phyloP scores from a whole-genome alignment of 2,329 filamentous ascomycete species.

The Chalaropsis thielavioides region DNA sequence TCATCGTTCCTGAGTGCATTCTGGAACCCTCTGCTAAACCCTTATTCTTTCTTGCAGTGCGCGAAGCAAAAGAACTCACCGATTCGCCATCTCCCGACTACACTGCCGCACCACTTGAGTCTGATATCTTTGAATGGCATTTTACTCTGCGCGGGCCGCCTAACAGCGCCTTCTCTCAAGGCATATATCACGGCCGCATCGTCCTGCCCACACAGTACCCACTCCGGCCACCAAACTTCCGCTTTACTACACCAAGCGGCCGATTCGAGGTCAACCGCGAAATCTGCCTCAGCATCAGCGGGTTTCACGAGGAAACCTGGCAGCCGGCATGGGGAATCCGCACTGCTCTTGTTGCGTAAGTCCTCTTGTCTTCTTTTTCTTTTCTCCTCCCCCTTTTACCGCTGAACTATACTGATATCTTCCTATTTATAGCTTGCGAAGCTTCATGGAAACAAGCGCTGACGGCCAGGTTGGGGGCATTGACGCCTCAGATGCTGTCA shows the following conservation, averaged over 20 bases:
- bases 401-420: neutral
- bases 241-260: slow-evolving; percentile 81
- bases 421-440: slow-evolving; percentile 40
- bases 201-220: slow-evolving; percentile 81
- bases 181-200: slow-evolving; percentile 93
- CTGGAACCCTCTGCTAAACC: neutral
- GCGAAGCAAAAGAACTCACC: slow-evolving; percentile 80
- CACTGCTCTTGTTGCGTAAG: slow-evolving; percentile 58
- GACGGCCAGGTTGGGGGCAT: slow-evolving; percentile 82
- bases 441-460: slow-evolving; percentile 86
- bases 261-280: slow-evolving; percentile 94
- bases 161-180: slow-evolving; percentile 59
- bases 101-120: slow-evolving; percentile 69
- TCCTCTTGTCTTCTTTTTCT: neutral
- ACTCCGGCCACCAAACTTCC: slow-evolving; percentile 83
- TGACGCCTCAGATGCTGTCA: slow-evolving; percentile 54
- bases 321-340: slow-evolving; percentile 95
- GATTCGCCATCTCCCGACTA: slow-evolving; percentile 70
- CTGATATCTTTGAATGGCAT: slow-evolving; percentile 96
- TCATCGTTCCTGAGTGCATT: neutral
- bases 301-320: slow-evolving; percentile 97
- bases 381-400: neutral
- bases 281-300: slow-evolving; percentile 86
- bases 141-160: slow-evolving; percentile 92
- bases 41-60: slow-evolving; percentile 38